Evolutionary conservation across 805 yeast species (phyloP).

Genomic region (Candida takata): DNA sequence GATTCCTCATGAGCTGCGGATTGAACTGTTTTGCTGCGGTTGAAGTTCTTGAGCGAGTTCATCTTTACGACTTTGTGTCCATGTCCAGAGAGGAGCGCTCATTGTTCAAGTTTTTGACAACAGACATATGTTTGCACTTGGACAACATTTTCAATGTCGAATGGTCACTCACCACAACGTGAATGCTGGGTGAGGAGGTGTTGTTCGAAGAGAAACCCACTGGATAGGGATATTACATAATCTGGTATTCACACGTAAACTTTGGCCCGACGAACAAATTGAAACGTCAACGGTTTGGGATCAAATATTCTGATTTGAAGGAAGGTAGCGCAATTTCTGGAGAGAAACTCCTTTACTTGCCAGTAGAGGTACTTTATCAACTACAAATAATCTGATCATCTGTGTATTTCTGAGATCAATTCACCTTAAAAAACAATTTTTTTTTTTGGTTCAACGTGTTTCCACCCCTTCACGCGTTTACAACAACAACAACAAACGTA

Average conservation of each 20-base stretch:
- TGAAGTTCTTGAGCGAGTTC: slow-evolving; percentile 3
- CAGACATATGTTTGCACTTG: background rate
- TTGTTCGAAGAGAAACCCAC: too few species aligned
- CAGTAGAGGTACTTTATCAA: too few species aligned
- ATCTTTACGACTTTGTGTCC: slow-evolving; percentile 5
- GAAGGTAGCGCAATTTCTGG: background rate
- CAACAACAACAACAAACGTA: background rate
- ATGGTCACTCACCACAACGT: slow-evolving; percentile 4
- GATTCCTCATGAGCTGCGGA: slow-evolving; percentile 13
- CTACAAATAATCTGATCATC: too few species aligned
- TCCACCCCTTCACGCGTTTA: too few species aligned
- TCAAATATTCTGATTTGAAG: background rate
- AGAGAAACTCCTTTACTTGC: too few species aligned
- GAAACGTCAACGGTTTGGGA: slow-evolving; percentile 17
- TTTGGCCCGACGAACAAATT: slow-evolving; percentile 5
- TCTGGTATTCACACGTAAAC: background rate
- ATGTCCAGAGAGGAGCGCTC: slow-evolving; percentile 5
- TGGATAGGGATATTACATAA: background rate
- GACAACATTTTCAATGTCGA: slow-evolving; percentile 4
- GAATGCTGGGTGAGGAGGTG: too few species aligned
- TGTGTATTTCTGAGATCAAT: too few species aligned
- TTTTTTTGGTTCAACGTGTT: too few species aligned
- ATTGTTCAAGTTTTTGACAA: slow-evolving; percentile 1
- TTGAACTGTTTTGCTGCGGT: slow-evolving; percentile 11
- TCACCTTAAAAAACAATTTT: too few species aligned